These are phyloP conservation scores for Chenopodium suecicum DNA, from an alignment of 148 eudicot species.

Conservation along the genomic window DNA sequence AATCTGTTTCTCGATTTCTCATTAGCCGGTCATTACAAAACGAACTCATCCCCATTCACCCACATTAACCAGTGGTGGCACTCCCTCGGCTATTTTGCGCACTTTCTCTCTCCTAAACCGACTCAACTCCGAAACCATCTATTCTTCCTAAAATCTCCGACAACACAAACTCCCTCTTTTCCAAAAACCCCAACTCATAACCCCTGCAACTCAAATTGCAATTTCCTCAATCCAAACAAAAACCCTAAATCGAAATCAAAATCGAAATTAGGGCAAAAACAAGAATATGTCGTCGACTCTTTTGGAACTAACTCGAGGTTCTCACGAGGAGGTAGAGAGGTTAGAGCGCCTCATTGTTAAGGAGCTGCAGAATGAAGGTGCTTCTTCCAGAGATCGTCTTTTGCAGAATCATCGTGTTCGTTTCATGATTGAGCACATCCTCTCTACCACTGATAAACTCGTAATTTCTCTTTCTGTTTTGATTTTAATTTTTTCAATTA, in stretches of 20 bases:
- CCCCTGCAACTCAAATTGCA: constrained; percentile 10
- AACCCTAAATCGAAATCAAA: constrained; percentile 15
- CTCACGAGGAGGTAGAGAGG: constrained; percentile 93
- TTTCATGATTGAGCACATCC: constrained; percentile 70
- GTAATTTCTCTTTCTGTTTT: constrained; percentile 35
- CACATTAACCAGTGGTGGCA: too few species aligned
- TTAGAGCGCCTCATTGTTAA: constrained; percentile 72
- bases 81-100: too few species aligned
- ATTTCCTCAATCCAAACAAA: background rate
- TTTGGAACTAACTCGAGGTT: constrained; percentile 75
- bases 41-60: too few species aligned
- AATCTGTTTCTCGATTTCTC: too few species aligned
- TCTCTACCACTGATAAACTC: constrained; percentile 62
- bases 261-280: background rate
- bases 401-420: constrained; percentile 88
- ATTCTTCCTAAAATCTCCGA: too few species aligned
- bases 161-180: background rate
- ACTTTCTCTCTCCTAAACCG: too few species aligned
- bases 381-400: constrained; percentile 69
- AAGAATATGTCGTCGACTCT: constrained; percentile 82
- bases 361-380: constrained; percentile 76
- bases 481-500: background rate
- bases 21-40: too few species aligned
- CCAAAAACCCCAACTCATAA: constrained; percentile 2
- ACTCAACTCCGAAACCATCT: too few species aligned